Evolutionary conservation across 1,284 basidiomycete species (phyloP).

Genomic region (Xanthoconium separans): DNA sequence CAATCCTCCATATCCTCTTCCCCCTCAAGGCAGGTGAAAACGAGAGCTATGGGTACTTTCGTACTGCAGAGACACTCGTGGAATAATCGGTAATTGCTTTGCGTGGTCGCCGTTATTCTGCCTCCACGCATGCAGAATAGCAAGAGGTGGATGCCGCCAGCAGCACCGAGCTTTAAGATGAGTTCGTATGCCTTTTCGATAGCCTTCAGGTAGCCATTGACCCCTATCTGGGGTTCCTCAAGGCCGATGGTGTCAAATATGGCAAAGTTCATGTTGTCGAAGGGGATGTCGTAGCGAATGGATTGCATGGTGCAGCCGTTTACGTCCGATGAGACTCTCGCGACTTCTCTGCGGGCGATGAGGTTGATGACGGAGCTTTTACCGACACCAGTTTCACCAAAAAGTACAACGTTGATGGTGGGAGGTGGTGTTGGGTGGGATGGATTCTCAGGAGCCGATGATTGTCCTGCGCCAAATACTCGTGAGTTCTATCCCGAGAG

Average conservation of each 20-base stretch:
- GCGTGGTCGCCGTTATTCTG: conserved; percentile 34
- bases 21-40: conserved; percentile 40
- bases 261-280: conserved; percentile 18
- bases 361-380: conserved; percentile 37
- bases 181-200: conserved; percentile 37
- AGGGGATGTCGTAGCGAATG: conserved; percentile 21
- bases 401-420: conserved; percentile 30
- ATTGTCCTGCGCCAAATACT: conserved; percentile 1
- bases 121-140: conserved; percentile 40
- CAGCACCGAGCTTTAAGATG: conserved; percentile 28
- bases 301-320: conserved; percentile 32
- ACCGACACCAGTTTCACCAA: conserved; percentile 34
- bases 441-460: background rate
- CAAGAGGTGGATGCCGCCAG: conserved; percentile 39
- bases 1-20: conserved; percentile 40
- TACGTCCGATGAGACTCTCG: conserved; percentile 31
- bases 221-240: conserved; percentile 34
- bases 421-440: background rate
- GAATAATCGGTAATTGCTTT: conserved; percentile 40
- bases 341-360: conserved; percentile 28
- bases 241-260: conserved; percentile 45
- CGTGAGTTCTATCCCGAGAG: conserved; percentile 9
- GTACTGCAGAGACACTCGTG: conserved; percentile 33
- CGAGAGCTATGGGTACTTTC: conserved; percentile 38
- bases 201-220: conserved; percentile 31